Percentiles rank a stretch among this genome's conserved stretches.
Evolutionary conservation across 768 basidiomycete species (phyloP).

Genomic region (Daedaleopsis sinensis): DNA sequence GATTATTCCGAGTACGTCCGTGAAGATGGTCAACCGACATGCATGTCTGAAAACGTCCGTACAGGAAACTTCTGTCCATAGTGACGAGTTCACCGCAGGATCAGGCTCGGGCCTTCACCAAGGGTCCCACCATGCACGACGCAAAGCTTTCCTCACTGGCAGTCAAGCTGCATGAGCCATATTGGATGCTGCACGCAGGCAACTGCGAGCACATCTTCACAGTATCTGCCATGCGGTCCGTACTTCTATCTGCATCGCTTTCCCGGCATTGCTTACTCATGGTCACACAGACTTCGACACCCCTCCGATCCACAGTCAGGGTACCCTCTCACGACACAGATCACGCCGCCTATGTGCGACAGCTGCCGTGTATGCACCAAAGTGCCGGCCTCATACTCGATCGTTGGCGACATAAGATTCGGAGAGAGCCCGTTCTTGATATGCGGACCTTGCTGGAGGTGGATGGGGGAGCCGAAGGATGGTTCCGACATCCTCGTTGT

Average conservation of each 20-base stretch:
- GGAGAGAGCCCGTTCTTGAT: constrained; percentile 79
- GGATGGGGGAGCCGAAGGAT: constrained; percentile 59
- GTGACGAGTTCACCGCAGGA: constrained; percentile 35
- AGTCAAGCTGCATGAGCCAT: constrained; percentile 72
- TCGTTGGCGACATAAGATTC: constrained; percentile 72
- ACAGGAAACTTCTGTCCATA: constrained; percentile 52
- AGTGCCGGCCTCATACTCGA: constrained; percentile 67
- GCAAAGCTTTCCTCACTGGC: constrained; percentile 56
- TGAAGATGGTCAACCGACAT: constrained; percentile 1
- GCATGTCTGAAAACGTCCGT: constrained; percentile 1
- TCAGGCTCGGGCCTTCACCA: constrained; percentile 33
- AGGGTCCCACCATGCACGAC: constrained; percentile 49
- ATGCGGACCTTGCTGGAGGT: constrained; percentile 74
- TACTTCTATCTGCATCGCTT: not conserved
- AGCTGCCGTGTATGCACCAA: constrained; percentile 71
- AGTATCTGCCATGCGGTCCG: constrained; percentile 72
- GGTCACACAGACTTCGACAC: constrained; percentile 53
- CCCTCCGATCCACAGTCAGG: constrained; percentile 55
- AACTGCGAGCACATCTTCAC: constrained; percentile 83
- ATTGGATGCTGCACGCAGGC: constrained; percentile 81
- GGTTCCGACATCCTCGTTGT: constrained; percentile 50
- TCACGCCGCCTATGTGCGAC: constrained; percentile 62
- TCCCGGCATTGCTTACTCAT: constrained; percentile 3
- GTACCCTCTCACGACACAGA: constrained; percentile 71
- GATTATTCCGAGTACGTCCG: constrained; percentile 63